Conservation (phyloP, 768 basidiomycete species). For the Clavaria fumosa region DNA sequence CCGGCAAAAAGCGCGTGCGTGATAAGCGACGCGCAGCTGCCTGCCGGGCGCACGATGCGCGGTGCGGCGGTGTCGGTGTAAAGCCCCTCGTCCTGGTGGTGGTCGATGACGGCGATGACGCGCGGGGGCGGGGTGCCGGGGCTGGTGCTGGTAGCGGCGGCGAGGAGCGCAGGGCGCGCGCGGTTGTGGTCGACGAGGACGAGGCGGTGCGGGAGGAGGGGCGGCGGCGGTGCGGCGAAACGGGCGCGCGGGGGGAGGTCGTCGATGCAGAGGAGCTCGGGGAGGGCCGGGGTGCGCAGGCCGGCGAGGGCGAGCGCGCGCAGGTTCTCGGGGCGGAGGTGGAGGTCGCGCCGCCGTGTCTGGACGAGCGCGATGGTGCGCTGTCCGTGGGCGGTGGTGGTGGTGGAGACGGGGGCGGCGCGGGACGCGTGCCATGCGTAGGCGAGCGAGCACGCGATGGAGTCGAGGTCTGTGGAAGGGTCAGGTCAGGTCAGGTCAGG, state of each 20-base stretch:
- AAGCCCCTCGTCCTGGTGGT: constrained; percentile 74
- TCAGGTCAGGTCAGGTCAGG: constrained; percentile 1
- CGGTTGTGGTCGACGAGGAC: constrained; percentile 88
- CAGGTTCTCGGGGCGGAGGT: constrained; percentile 76
- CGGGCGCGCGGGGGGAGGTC: constrained; percentile 39
- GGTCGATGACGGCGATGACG: constrained; percentile 79
- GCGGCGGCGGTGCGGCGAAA: too few relatives aligned
- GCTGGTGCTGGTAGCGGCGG: constrained; percentile 17
- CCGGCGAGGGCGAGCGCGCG: constrained; percentile 52
- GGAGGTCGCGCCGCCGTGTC: constrained; percentile 49
- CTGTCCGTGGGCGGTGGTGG: constrained; percentile 36
- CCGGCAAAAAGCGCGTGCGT: too few relatives aligned
- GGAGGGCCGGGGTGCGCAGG: constrained; percentile 30
- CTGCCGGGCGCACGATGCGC: constrained; percentile 50
- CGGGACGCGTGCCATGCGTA: constrained; percentile 80
- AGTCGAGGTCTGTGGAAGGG: constrained; percentile 90
- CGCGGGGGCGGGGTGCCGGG: constrained; percentile 24
- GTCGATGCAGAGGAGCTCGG: constrained; percentile 49
- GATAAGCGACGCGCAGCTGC: constrained; percentile 64
- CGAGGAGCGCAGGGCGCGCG: constrained; percentile 30
- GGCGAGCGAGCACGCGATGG: constrained; percentile 70
- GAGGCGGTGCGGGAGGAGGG: constrained; percentile 40
- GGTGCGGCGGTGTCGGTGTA: constrained; percentile 49
- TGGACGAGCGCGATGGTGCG: constrained; percentile 60
- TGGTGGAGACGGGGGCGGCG: constrained; percentile 69